Base-by-base conservation (phyloP, 164 flowering plant genomes). In the Dillenia suffruticosa region DNA sequence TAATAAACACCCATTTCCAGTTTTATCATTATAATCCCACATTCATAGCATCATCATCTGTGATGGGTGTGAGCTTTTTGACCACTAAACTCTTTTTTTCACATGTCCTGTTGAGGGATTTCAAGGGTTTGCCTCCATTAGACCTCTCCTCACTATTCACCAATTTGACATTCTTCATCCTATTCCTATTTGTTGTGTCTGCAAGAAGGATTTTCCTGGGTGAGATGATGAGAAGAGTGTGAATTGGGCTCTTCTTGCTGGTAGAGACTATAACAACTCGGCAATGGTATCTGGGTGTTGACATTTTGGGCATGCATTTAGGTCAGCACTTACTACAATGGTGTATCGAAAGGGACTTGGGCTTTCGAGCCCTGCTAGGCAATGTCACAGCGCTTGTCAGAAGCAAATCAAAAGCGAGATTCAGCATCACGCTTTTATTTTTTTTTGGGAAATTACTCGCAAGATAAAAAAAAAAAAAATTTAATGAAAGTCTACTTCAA, bases 231-330 rank as follows among this genome's bases (percentile, higher is more conserved):
- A 76, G 51, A 62, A 68, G 46, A 52, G 17, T 56, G 69, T 53
- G 45, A 65, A 83, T 71, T 88, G 89, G 93, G 64, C 69, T 32
- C 54, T 62, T 49, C 14, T 91, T 74, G 73, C 62, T 77, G 66
- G 58, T 80, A 24, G 92, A 97, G 99, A 89, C 96, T 17, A 40
- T 94, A 47, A 80, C 93, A 17, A 84, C 90, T 48, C 65, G 99
- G 54, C 99, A 94, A 66, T 94, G 99, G 99, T 89, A 89, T 68
- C 74, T 94, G 55, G 97, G 99, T 32, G 97, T 91, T 49, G 97
- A 94, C 72, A 89, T 89, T 62, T 72, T 94, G 77, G 97, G 99
- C 3, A 89, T 94, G 96, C 97, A 87, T 77, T 92, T 89, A 84
- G 99, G 67, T 81, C 93, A 24, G 96, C 97, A 68, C 22, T 19